Conservation (phyloP, 352 stramenopile species). For the Globisporangium iwayamae region DNA sequence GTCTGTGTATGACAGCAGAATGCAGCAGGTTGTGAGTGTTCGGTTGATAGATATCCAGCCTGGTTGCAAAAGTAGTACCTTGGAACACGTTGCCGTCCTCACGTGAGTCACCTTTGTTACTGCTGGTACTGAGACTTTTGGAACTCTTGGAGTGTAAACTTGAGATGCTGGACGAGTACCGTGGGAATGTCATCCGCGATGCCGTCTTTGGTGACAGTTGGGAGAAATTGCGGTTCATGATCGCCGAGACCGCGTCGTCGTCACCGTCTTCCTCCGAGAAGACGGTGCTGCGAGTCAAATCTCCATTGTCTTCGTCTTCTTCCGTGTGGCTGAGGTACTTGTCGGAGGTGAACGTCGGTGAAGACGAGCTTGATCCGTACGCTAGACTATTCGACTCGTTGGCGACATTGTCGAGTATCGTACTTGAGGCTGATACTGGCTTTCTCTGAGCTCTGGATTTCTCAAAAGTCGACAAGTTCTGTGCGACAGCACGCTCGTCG, state of each 20-base stretch:
- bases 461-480: neutral
- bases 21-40: neutral
- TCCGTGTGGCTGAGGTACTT: neutral
- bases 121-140: neutral
- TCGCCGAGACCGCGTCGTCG: neutral
- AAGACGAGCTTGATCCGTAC: neutral
- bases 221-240: conserved; percentile 5
- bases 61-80: conserved; percentile 12
- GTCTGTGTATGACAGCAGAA: conserved; percentile 24
- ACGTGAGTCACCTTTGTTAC: neutral
- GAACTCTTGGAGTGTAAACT: neutral
- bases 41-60: neutral
- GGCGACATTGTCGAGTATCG: neutral
- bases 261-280: neutral
- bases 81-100: conserved; percentile 22
- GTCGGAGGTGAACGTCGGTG: neutral
- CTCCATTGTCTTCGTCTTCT: neutral
- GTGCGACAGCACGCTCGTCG: neutral
- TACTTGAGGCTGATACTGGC: neutral
- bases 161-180: neutral
- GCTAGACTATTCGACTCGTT: neutral
- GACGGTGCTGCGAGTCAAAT: neutral
- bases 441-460: neutral
- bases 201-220: neutral
- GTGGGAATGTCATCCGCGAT: neutral